A percentile compares a stretch with the other conserved stretches of the same genome.
Conservation (phyloP, 2,329 filamentous ascomycete genomes). For the Rutstroemia sp. region DNA sequence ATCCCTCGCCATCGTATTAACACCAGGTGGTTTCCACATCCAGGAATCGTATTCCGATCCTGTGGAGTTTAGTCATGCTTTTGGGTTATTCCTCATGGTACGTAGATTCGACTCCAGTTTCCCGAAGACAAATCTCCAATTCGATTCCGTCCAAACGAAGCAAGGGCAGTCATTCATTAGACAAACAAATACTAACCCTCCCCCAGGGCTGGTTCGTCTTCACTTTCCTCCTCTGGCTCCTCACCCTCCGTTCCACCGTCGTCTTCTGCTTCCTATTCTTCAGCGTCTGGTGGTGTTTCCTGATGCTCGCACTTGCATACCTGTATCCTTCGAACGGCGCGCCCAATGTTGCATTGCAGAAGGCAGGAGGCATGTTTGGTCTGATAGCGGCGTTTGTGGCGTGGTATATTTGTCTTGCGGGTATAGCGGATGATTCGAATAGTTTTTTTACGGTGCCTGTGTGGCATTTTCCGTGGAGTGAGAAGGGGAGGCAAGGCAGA, state of each 20-base stretch:
- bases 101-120: too few species aligned
- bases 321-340: constrained; percentile 16
- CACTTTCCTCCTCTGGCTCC: constrained; percentile 48
- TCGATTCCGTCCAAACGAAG: not conserved
- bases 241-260: constrained; percentile 50
- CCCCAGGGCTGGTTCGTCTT: constrained; percentile 52
- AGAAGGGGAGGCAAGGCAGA: constrained; percentile 10
- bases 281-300: constrained; percentile 48
- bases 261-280: constrained; percentile 55
- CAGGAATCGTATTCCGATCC: constrained; percentile 21
- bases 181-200: not conserved
- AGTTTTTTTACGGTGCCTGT: constrained; percentile 23
- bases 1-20: constrained; percentile 48
- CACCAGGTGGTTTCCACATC: constrained; percentile 49
- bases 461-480: constrained; percentile 24
- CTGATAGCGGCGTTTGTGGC: constrained; percentile 49
- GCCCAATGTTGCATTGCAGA: constrained; percentile 41
- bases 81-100: constrained; percentile 47
- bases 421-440: constrained; percentile 46
- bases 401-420: constrained; percentile 48
- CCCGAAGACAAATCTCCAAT: not conserved
- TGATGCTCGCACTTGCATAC: constrained; percentile 43
- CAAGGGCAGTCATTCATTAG: too few species aligned
- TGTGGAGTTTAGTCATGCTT: constrained; percentile 37
- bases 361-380: constrained; percentile 73